phyloP scores from a whole-genome alignment of 2,329 filamentous ascomycete genomes.

The Phaeoacremonium minimum region DNA sequence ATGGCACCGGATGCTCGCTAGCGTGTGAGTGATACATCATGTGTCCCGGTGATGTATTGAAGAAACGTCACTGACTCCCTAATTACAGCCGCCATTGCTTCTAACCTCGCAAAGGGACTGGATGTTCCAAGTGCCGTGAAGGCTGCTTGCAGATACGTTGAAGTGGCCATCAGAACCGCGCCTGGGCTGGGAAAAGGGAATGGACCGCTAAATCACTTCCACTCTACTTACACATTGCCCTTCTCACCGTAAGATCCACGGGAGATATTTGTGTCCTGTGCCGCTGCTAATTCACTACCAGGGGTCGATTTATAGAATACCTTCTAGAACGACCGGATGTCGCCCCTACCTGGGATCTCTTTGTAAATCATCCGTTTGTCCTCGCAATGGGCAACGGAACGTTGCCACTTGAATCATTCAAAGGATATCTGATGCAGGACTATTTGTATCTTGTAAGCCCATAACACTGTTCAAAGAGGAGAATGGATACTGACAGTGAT shows the following conservation, averaged over 20 bases:
- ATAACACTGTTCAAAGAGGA: neutral
- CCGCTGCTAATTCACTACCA: slow-evolving; percentile 19
- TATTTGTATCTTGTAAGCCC: slow-evolving; percentile 75
- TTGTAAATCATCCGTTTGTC: slow-evolving; percentile 81
- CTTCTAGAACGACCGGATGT: slow-evolving; percentile 72
- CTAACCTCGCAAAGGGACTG: slow-evolving; percentile 61
- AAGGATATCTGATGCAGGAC: slow-evolving; percentile 85
- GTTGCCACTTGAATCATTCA: slow-evolving; percentile 73
- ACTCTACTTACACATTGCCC: slow-evolving; percentile 63
- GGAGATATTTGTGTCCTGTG: neutral
- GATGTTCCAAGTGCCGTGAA: slow-evolving; percentile 57
- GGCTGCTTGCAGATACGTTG: slow-evolving; percentile 66
- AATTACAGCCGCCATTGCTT: slow-evolving; percentile 66
- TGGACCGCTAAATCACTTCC: slow-evolving; percentile 76
- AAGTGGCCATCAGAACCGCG: slow-evolving; percentile 65
- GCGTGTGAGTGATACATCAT: slow-evolving; percentile 81
- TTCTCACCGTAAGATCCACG: slow-evolving; percentile 57
- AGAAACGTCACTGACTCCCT: neutral
- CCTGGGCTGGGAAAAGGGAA: slow-evolving; percentile 60
- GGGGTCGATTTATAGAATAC: slow-evolving; percentile 79
- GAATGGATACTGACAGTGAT: neutral
- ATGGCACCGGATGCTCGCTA: slow-evolving; percentile 91
- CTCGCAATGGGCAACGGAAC: slow-evolving; percentile 70
- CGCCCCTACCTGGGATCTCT: slow-evolving; percentile 67
- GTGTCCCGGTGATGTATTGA: neutral